phyloP scores from a whole-genome alignment of 306 rosid genomes.

The Begonia fuchsioides region DNA sequence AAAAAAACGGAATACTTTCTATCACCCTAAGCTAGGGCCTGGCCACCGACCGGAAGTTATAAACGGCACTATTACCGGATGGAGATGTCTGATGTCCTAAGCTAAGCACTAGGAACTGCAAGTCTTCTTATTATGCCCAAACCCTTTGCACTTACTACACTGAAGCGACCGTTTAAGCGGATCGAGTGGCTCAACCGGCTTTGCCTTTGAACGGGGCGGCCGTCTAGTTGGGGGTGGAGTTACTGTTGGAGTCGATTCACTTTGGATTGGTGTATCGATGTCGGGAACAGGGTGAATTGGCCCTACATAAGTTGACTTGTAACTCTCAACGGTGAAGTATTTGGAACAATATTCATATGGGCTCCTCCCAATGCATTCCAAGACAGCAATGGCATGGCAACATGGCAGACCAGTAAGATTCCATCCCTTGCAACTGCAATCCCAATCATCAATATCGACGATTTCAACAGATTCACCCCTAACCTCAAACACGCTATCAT shows the following conservation, averaged over 20 bases:
- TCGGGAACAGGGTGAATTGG: constrained; percentile 69
- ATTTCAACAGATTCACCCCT: constrained; percentile 65
- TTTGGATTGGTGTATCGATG: constrained; percentile 43
- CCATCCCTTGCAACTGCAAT: constrained; percentile 90
- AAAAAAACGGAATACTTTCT: not conserved
- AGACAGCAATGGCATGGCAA: constrained; percentile 79
- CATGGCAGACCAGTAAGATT: constrained; percentile 83
- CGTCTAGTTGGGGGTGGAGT: constrained; percentile 95
- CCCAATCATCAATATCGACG: constrained; percentile 73
- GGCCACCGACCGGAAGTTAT: constrained; percentile 3
- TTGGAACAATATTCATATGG: constrained; percentile 76
- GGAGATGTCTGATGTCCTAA: constrained; percentile 12
- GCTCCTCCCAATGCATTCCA: constrained; percentile 43
- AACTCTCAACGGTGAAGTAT: constrained; percentile 67
- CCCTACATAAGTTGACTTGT: constrained; percentile 49
- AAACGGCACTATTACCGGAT: no score
- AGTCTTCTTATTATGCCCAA: constrained; percentile 95
- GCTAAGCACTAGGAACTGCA: constrained; percentile 31
- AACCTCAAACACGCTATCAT: constrained; percentile 58
- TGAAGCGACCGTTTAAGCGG: constrained; percentile 80
- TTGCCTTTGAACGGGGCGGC: constrained; percentile 79
- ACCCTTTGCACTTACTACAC: constrained; percentile 92
- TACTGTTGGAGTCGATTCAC: constrained; percentile 32
- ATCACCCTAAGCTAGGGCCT: not conserved
- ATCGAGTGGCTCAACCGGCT: constrained; percentile 54